Evolutionary conservation across 2,329 filamentous ascomycete genomes (phyloP).

Genomic region (Sarocladium brachiariae): DNA sequence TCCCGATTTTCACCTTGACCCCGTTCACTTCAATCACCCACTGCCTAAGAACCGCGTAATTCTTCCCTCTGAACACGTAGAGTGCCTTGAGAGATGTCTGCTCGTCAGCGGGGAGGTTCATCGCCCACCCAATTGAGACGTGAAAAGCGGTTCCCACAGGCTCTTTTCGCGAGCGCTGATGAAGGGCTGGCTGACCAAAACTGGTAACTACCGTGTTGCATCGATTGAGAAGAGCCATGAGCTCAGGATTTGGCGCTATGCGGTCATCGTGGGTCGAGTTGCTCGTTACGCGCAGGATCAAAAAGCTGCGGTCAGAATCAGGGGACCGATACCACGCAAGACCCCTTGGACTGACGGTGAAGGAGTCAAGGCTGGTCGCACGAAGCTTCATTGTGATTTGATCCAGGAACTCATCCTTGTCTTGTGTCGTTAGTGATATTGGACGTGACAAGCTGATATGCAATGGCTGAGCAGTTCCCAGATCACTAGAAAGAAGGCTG

Average conservation of each 20-base stretch:
- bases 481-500: constrained; percentile 68
- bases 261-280: constrained; percentile 17
- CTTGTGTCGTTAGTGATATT: constrained; percentile 64
- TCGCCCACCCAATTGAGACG: constrained; percentile 81
- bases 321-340: constrained; percentile 46
- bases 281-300: constrained; percentile 61
- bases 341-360: constrained; percentile 30
- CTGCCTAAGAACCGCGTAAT: constrained; percentile 24
- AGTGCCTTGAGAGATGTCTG: constrained; percentile 19
- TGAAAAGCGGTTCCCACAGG: constrained; percentile 56
- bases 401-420: constrained; percentile 62
- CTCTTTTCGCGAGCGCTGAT: constrained; percentile 34
- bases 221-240: constrained; percentile 55
- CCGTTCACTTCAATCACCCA: constrained; percentile 49
- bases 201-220: constrained; percentile 57
- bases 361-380: constrained; percentile 21
- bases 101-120: constrained; percentile 44
- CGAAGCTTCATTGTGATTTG: constrained; percentile 39
- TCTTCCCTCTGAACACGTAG: constrained; percentile 17
- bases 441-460: constrained; percentile 89
- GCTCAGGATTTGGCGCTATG: constrained; percentile 37
- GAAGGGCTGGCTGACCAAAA: constrained; percentile 66
- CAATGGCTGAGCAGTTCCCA: constrained; percentile 71
- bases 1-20: constrained; percentile 71
- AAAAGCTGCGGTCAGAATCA: constrained; percentile 69